Evolutionary conservation across 1,284 basidiomycete species (phyloP).

Genomic region (Malassezia cuniculi): DNA sequence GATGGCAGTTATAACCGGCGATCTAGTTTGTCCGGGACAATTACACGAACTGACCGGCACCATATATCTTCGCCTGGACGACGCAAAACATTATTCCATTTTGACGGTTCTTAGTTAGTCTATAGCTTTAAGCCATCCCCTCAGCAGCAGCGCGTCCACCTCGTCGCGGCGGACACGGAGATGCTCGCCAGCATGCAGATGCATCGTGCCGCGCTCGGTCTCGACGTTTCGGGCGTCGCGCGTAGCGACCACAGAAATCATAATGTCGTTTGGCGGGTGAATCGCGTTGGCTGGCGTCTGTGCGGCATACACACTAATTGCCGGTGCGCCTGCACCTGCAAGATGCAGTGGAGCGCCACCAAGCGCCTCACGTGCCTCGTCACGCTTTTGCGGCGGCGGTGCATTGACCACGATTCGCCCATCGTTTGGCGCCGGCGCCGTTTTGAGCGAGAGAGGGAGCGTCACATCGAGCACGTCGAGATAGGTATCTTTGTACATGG

Average conservation of each 20-base stretch:
- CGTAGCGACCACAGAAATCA: conserved; percentile 64
- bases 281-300: conserved; percentile 9
- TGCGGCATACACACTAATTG: conserved; percentile 6
- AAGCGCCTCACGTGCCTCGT: conserved; percentile 19
- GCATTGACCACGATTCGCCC: background rate
- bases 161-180: conserved; percentile 73
- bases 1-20: too few relatives aligned
- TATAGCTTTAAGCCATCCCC: conserved; percentile 57
- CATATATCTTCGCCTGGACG: too few relatives aligned
- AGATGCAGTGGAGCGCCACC: too few relatives aligned
- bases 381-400: conserved; percentile 5
- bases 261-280: conserved; percentile 60
- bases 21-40: too few relatives aligned
- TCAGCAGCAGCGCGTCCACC: conserved; percentile 79
- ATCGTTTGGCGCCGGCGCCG: background rate
- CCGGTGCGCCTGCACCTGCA: conserved; percentile 25
- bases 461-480: conserved; percentile 53
- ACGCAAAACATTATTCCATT: conserved; percentile 13
- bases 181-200: conserved; percentile 74
- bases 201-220: conserved; percentile 69
- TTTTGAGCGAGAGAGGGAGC: conserved; percentile 12
- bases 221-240: conserved; percentile 77
- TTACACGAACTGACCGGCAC: too few relatives aligned
- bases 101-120: conserved; percentile 1
- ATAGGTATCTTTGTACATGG: conserved; percentile 73